Conservation (phyloP, 768 basidiomycete species). For the Lactifluus pinguis region DNA sequence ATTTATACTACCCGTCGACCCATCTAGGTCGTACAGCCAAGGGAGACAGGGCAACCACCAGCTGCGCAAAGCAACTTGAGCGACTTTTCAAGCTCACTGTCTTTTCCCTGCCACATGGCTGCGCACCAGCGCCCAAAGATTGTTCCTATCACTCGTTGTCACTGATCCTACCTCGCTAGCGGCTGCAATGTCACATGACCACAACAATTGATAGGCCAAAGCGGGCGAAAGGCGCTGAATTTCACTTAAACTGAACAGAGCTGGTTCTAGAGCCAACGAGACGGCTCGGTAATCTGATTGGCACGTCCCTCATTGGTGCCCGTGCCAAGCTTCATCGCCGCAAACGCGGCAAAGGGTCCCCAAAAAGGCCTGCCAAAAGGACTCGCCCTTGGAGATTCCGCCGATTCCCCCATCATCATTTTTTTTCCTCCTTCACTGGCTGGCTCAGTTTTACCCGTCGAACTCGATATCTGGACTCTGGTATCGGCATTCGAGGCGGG, state of each 20-base stretch:
- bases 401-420: not conserved
- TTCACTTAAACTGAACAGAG: no score
- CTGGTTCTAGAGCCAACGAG: no score
- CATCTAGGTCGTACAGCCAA: not conserved
- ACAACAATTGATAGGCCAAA: not conserved
- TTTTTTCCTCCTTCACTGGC: constrained; percentile 10
- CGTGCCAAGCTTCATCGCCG: not conserved
- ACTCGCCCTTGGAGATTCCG: no score
- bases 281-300: not conserved
- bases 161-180: no score
- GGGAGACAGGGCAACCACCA: not conserved
- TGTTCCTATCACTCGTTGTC: not conserved
- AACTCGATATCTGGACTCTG: not conserved
- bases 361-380: not conserved
- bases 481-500: not conserved
- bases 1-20: not conserved
- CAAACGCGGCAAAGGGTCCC: not conserved
- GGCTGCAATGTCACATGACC: no score
- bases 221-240: no score
- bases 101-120: not conserved
- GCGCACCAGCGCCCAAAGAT: not conserved
- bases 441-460: constrained; percentile 9
- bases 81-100: not conserved
- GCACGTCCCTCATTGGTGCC: not conserved
- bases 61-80: not conserved